Base-by-base conservation (phyloP, 257 asterid genomes). In the Agastache rugosa region DNA sequence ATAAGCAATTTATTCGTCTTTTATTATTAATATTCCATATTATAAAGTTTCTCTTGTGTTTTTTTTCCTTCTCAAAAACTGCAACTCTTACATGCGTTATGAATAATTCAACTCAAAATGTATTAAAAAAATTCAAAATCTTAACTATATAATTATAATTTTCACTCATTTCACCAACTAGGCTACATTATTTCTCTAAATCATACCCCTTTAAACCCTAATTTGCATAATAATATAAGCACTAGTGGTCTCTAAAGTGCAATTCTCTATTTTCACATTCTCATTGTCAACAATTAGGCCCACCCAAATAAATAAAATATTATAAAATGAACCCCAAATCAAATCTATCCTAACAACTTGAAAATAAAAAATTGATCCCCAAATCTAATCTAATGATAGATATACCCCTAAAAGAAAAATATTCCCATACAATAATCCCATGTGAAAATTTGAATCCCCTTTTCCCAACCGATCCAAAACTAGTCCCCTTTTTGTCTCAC, bases 401-500 rank as follows among this genome's bases (percentile, higher is more conserved):
- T 62, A 44, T 35, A 29, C 77, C 75, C 69, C 67, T 9, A 39
- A 68, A 39, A 58, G 25, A 54, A 55, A 35, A 60, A 14, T 16
- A 68, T 48, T 66, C 42, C 31, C 8, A 37, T 54, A 31, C 61
- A 74, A 63, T 64, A 73, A 35, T 77, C 82, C 75, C 73, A 75
- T 41, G 69, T 63, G 53, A 39, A 39, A 42, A 42, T 67, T 69
- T 78, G 79, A 71, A 55, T 25, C 56, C 67, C 61, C 53, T 63
- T 73, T 77, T 77, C 72, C 69, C 62, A 62, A 75, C 77, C 53
- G 29, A 75, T 69, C 83, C 79, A 72, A 75, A 72, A 62, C 75
- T 58, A 82, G 75, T 75, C 56, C 72, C 53, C 19, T 14, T 75
- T 82, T 78, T 78, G 81, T 78, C 81, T 27, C 76, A 75, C 45